Conservation (phyloP, 2,329 filamentous ascomycete genomes). For the Phoma sp. region DNA sequence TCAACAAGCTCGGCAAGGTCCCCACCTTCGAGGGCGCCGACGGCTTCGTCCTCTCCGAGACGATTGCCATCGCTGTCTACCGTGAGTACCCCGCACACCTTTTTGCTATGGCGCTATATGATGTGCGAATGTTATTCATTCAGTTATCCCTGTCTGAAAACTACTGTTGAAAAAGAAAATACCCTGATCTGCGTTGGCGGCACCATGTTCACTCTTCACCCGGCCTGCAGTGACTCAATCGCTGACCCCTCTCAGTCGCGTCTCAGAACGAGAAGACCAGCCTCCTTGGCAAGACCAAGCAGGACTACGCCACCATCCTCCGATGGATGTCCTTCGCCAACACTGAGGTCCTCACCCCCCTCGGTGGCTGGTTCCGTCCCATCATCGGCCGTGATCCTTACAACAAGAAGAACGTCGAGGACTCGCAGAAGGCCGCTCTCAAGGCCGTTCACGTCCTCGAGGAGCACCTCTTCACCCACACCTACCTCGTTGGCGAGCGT, state of each 20-base stretch:
- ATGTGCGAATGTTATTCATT: conserved; percentile 75
- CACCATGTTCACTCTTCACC: conserved; percentile 3
- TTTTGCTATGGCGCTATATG: conserved; percentile 37
- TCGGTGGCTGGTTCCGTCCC: conserved; percentile 85
- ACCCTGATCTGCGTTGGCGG: conserved; percentile 76
- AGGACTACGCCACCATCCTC: conserved; percentile 98
- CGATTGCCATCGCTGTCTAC: conserved; percentile 96
- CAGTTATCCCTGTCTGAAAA: conserved; percentile 84
- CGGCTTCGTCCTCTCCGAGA: conserved; percentile 87
- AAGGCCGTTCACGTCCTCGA: conserved; percentile 78
- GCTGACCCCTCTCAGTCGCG: conserved; percentile 69
- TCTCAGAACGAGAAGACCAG: conserved; percentile 99
- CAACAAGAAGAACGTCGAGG: conserved; percentile 98
- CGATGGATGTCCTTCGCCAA: conserved; percentile 99
- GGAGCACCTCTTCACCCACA: conserved; percentile 88
- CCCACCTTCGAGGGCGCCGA: conserved; percentile 92
- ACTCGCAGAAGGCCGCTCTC: conserved; percentile 71
- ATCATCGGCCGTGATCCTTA: conserved; percentile 82
- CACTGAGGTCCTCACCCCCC: conserved; percentile 75
- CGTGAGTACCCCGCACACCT: conserved; percentile 67
- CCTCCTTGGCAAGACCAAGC: conserved; percentile 99
- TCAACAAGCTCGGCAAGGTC: conserved; percentile 88
- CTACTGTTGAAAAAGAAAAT: conserved; percentile 78
- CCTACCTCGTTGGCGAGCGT: conserved; percentile 96
- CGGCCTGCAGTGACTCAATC: conserved; percentile 37